Percentiles rank a stretch among this genome's conserved stretches.
These are phyloP conservation scores for Entomortierella parvispora DNA, from an alignment of 192 early-diverging fungal species.

Conservation along the genomic window DNA sequence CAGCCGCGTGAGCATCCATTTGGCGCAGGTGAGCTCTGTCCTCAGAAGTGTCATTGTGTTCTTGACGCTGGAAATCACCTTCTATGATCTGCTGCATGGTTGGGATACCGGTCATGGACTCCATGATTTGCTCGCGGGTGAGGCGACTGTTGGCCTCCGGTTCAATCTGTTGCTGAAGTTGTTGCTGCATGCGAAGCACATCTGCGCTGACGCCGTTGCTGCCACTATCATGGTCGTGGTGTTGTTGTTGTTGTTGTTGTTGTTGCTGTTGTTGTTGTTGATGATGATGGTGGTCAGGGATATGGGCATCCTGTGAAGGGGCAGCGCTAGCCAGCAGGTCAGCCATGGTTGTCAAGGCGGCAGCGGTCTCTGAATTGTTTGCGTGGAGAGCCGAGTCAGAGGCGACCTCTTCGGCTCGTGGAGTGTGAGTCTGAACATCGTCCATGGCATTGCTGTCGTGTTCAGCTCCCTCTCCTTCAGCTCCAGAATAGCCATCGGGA, in stretches of 20 bases:
- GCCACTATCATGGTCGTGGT: not conserved
- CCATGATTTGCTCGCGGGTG: constrained; percentile 34
- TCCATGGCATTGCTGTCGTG: not conserved
- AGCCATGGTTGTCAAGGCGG: constrained; percentile 28
- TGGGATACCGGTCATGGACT: constrained; percentile 33
- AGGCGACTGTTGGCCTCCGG: constrained; percentile 8
- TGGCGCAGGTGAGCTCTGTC: not conserved
- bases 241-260: not conserved
- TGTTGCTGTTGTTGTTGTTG: not conserved
- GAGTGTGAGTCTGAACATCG: not conserved
- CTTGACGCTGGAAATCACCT: constrained; percentile 9
- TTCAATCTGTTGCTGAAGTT: constrained; percentile 40
- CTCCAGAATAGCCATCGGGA: not conserved
- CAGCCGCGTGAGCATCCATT: not conserved
- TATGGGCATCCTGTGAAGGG: not conserved
- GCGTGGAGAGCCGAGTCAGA: not conserved
- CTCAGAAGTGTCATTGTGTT: not conserved
- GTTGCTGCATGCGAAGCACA: constrained; percentile 37
- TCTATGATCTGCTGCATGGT: constrained; percentile 36
- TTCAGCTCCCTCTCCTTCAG: not conserved
- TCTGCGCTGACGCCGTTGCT: constrained; percentile 17
- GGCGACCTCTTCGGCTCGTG: not conserved
- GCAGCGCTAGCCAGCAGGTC: constrained; percentile 28
- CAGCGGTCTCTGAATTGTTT: not conserved
- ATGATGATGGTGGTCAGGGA: not conserved